phyloP scores from a whole-genome alignment of 2,329 filamentous ascomycete genomes.

The Ophiostoma ulmi region DNA sequence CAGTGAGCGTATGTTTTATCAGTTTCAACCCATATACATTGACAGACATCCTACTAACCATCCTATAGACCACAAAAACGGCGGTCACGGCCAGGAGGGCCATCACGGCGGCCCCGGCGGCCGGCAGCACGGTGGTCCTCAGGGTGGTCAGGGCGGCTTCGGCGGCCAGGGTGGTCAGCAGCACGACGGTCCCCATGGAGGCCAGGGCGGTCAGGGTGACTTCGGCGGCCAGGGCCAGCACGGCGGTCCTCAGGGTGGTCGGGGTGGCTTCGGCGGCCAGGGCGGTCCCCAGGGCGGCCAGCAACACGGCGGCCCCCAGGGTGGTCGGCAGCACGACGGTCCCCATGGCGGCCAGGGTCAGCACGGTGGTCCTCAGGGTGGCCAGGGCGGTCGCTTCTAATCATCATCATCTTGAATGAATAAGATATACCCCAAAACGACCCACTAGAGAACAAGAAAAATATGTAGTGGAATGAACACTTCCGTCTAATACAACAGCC shows the following conservation, averaged over 20 bases:
- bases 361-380: background rate
- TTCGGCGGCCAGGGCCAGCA: background rate
- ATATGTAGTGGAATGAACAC: background rate
- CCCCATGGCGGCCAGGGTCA: background rate
- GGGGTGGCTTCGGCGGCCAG: background rate
- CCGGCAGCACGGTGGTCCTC: background rate
- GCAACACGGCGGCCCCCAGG: background rate
- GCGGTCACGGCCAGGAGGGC: background rate
- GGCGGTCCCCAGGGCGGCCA: conserved; percentile 1
- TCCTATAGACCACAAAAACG: conserved; percentile 9
- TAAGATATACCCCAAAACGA: background rate
- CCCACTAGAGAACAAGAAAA: background rate
- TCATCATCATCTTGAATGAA: background rate
- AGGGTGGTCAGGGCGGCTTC: background rate
- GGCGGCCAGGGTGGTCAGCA: background rate
- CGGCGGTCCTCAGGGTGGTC: conserved; percentile 7
- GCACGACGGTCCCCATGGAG: background rate
- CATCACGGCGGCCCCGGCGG: conserved; percentile 1
- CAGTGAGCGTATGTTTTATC: conserved; percentile 6
- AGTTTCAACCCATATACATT: too few relatives aligned
- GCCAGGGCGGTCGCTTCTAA: conserved; percentile 12
- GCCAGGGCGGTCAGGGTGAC: background rate
- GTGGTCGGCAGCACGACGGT: background rate
- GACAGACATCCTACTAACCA: background rate
- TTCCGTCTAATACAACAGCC: background rate